Conservation (phyloP, 1,139 yeast genomes). For the Suhomyces taliae region DNA sequence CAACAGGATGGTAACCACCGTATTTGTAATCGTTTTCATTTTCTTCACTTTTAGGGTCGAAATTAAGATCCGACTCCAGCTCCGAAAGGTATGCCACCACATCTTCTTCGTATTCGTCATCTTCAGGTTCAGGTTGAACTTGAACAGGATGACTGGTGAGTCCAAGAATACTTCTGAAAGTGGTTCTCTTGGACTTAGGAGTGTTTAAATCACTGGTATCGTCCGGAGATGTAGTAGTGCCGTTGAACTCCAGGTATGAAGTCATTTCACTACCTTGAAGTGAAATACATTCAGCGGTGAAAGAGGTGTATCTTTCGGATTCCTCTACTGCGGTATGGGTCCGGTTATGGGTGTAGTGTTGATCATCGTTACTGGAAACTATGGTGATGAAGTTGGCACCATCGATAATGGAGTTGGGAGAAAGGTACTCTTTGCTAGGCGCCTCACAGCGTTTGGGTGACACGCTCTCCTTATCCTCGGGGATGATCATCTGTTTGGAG, state of each 20-base stretch:
- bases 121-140: not conserved
- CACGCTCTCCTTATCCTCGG: not conserved
- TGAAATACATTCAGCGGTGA: slow-evolving; percentile 41
- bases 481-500: not conserved
- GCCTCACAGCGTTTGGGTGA: not conserved
- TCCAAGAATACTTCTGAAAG: slow-evolving; percentile 4
- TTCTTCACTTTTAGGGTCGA: slow-evolving; percentile 59
- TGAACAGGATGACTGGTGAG: slow-evolving; percentile 1
- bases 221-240: not conserved
- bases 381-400: slow-evolving; percentile 17
- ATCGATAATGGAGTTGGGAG: slow-evolving; percentile 13
- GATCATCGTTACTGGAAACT: slow-evolving; percentile 12
- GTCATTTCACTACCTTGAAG: slow-evolving; percentile 46
- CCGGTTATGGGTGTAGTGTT: slow-evolving; percentile 2
- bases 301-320: slow-evolving; percentile 28
- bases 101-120: slow-evolving; percentile 11
- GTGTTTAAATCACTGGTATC: not conserved
- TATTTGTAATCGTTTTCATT: slow-evolving; percentile 66
- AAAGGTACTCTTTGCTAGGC: slow-evolving; percentile 1
- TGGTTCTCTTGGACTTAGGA: slow-evolving; percentile 3
- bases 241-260: slow-evolving; percentile 13
- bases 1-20: slow-evolving; percentile 90
- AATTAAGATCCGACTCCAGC: slow-evolving; percentile 28
- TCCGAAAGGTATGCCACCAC: slow-evolving; percentile 19
- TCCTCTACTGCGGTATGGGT: slow-evolving; percentile 4